Evolutionary conservation across 2,329 filamentous ascomycete species (phyloP), one percentile per base, ranked within the genome.

Genomic region (Clarireedia hainanense): DNA sequence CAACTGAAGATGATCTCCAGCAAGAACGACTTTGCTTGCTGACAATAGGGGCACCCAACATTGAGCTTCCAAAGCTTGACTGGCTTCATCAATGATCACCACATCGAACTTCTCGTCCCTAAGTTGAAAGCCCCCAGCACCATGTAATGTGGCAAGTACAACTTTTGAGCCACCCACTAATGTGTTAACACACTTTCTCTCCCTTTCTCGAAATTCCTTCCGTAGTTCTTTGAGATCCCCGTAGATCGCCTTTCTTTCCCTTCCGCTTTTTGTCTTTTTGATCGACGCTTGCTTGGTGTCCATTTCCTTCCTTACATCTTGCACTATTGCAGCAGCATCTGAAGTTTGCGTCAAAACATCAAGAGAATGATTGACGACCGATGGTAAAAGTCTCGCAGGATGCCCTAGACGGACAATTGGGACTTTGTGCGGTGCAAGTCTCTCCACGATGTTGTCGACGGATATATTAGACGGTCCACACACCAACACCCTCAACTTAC

Each of bases 381-480:
- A 90, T 0, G 91, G 91, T 0, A 99, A 77, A 26, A 99, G 78
- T 20, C 94, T 85, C 1, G 94, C 94, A 0, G 94, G 94, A 70
- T 99, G 94, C 1, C 94, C 94, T 0, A 99, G 81, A 1, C 94
- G 86, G 37, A 97, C 80, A 65, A 97, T 90, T 0, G 90, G 86
- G 1, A 96, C 78, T 66, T 90, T 91, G 70, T 91, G 88, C 0
- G 88, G 84, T 2, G 91, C 83, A 1, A 97, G 80, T 6, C 94
- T 84, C 72, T 99, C 94, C 7, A 96, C 91, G 57, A 99, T 95
- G 68, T 99, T 99, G 78, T 99, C 94, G 1, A 99, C 94, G 0
- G 90, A 94, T 64, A 99, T 91, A 69, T 99, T 99, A 30, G 90
- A 96, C 0, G 94, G 94, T 0, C 92, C 94, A 66, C 94, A 97